Base-by-base conservation (phyloP, 139 green algal genomes). In the Tetradesmus lagerheimii region DNA sequence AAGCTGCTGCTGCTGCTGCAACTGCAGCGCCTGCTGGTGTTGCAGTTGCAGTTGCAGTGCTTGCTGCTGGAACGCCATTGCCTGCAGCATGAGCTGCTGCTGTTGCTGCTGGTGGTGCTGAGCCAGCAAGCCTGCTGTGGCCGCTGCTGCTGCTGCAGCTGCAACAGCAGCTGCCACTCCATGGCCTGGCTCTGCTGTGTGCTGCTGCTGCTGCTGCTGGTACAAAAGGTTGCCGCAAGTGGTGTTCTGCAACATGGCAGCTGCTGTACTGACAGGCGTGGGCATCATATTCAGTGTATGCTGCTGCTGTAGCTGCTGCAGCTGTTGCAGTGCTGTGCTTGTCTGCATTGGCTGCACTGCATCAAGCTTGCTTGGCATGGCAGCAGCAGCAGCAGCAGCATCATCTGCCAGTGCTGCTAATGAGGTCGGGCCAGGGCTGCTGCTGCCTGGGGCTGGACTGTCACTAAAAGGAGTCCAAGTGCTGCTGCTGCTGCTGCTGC, bases 401-500 rank as follows among this genome's bases (percentile, higher is more conserved):
- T n/a, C 11, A n/a, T n/a, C 11, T 74, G 62, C 62, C 62, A 74
- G 5, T 15, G 62, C 66, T 23, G 71, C 71, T 38, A 16, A 14
- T 35, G 23, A 14, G 14, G 23, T 16, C 64, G 29, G 8, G 64
- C 64, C 16, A 14, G 62, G 4, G 62, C 25, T 75, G 15, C 66
- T 76, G 66, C 66, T 34, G 66, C 66, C 18, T 37, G 66, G 18
- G 20, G 71, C 71, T 39, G 71, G 64, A 16, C 11, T 38, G 71
- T 79, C 71, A 2, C 23, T 20, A 1, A 38, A 37, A 79, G n/a
- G 71, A 11, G 2, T 79, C 31, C 71, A 41, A 11, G 14, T 41
- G 71, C 71, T 79, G n/a, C 71, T 79, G 71, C 71, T 79, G 71
- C 71, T 79, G 71, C 71, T 79, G n/a, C n/a, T 39, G 71, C 71